Percentiles rank a stretch among this genome's conserved stretches.
Conservation (phyloP, 305 asterid genomes). For the Ajuga reptans region DNA sequence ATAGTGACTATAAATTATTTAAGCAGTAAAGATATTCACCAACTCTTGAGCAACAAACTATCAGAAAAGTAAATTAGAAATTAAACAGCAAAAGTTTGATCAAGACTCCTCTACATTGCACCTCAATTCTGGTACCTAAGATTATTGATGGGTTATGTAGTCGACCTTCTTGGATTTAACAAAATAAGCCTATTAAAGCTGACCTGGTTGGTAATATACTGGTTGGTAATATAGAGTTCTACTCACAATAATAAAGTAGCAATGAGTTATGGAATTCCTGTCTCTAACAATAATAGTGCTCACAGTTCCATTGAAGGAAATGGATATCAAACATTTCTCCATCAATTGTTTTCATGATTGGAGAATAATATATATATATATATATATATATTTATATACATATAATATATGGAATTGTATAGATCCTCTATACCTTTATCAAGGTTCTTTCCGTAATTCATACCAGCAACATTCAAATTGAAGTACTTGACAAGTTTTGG, state of each 20-base stretch:
- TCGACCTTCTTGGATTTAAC: neutral
- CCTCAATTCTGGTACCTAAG: too few species aligned
- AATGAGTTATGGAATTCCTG: neutral
- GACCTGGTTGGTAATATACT: neutral
- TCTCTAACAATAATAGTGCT: neutral
- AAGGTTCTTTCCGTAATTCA: too few species aligned
- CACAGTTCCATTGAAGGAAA: neutral
- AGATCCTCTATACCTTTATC: neutral
- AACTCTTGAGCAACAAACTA: too few species aligned
- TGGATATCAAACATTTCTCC: neutral
- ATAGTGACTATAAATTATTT: too few species aligned
- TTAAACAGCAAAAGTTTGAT: too few species aligned
- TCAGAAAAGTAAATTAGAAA: too few species aligned
- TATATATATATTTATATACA: too few species aligned
- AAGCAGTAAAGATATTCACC: too few species aligned
- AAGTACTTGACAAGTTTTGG: too few species aligned
- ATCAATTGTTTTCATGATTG: neutral
- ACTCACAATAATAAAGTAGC: neutral
- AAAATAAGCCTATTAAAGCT: neutral
- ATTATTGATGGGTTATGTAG: neutral
- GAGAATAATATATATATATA: neutral
- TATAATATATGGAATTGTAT: neutral
- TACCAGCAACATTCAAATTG: too few species aligned
- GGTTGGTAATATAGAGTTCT: neutral
- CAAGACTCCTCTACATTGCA: too few species aligned